Conservation (phyloP, 805 yeast genomes). For the Candida koratica region DNA sequence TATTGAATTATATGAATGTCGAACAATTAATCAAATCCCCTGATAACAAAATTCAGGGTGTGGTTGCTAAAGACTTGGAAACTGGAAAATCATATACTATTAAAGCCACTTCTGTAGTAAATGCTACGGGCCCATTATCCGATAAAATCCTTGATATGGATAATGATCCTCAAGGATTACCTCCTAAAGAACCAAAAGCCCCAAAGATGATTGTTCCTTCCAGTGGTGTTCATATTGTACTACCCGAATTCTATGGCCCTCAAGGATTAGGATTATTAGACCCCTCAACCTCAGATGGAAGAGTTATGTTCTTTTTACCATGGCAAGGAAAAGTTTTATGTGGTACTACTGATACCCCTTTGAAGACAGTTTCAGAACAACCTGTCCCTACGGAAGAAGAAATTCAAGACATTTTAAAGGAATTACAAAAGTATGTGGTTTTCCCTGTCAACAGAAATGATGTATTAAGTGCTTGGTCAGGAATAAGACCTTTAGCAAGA, state of each 20-base stretch:
- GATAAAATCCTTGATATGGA: conserved; percentile 87
- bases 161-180: conserved; percentile 59
- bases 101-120: conserved; percentile 70
- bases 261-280: conserved; percentile 82
- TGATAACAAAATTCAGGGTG: conserved; percentile 64
- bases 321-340: conserved; percentile 97
- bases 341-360: conserved; percentile 93
- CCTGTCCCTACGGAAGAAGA: conserved; percentile 88
- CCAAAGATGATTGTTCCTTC: conserved; percentile 92
- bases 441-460: conserved; percentile 87
- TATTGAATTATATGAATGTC: conserved; percentile 82
- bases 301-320: conserved; percentile 95
- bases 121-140: conserved; percentile 93
- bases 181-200: conserved; percentile 46
- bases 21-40: conserved; percentile 63
- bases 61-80: conserved; percentile 66
- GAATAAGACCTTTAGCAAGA: conserved; percentile 90
- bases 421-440: conserved; percentile 83
- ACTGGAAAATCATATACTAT: conserved; percentile 60
- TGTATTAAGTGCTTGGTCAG: conserved; percentile 94
- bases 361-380: conserved; percentile 61
- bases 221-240: conserved; percentile 86
- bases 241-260: conserved; percentile 92
- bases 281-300: conserved; percentile 89
- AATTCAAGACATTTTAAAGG: conserved; percentile 79